Evolutionary conservation across 495 filamentous ascomycete species (phyloP), one percentile per base, ranked within the genome.

Genomic region (Xylaria intraflava): DNA sequence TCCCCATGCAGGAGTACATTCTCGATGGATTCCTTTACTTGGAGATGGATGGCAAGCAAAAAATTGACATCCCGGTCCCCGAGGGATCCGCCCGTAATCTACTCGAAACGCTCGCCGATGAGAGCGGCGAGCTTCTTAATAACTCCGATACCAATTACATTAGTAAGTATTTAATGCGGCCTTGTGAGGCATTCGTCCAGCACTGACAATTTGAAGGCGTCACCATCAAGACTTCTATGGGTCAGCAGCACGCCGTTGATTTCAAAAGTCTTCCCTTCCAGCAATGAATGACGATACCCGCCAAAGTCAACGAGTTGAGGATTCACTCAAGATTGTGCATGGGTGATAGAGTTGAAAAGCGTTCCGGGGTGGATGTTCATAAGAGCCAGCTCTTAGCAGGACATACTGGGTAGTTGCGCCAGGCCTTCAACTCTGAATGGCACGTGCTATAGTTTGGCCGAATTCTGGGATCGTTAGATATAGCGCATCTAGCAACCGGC

Each of bases 51-150:
- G 90, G 90, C 72, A 74, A 75, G 65, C 85, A 81, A 72, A 96
- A 96, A 83, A 87, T 92, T 65, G 91, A 97, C 70, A 89, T 96
- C 78, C 90, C 90, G 79, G 66, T 91, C 57, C 94, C 94, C 53
- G 90, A 96, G 0, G 86, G 83, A 62, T 93, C 96, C 9, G 62
- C 94, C 66, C 89, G 89, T 62, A 80, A 90, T 20, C 87, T 84
- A 75, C 27, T 53, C 17, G 16, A 19, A 5, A 22, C 20, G 4
- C 36, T 39, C 43, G 2, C 40, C n/a, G 51, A 53, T 19, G 42
- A 53, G 29, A 31, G 17, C 4, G 51, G 40, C 12, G 41, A 53
- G 27, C 41, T 31, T 4, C 69, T 66, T 22, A 79, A 83, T 16
- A 85, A 91, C 36, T n/a, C n/a, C n/a, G 82, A 79, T 51, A 74